Evolutionary conservation across 208 protist species (phyloP), one percentile per base, ranked within the genome.

Genomic region (Acanthamoeba healyi): DNA sequence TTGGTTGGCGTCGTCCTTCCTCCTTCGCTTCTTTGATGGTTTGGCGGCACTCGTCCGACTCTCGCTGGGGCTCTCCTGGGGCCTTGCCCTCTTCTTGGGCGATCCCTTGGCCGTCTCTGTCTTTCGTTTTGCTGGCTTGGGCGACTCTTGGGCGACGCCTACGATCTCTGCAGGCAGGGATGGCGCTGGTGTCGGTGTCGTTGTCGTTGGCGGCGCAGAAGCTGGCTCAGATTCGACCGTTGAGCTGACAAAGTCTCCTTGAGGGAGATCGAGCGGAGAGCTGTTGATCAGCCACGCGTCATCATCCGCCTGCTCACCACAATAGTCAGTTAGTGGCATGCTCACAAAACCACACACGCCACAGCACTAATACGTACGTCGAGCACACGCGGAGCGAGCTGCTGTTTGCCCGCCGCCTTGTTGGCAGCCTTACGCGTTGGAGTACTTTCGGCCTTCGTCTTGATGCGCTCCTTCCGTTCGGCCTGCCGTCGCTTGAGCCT

Each of bases 401-500:
- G 46, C 14, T 38, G 19, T n/a, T 86, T 86, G 77, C 77, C 77
- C 15, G 34, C 46, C 5, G 26, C 77, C 29, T 86, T 38, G 77
- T 58, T 86, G 40, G 7, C 44, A 1, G 44, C 26, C 34, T 86
- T 32, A 17, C 70, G 40, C 40, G 38, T 81, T 32, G 40, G 40
- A 10, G 61, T 81, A 38, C 36, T 81, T 6, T 40, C 70, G 70
- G 34, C 38, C 77, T 86, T 86, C 24, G 29, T 32, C 77, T 58
- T 86, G 40, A 86, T 51, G 29, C 77, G 77, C 44, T 86, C 77
- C 42, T 58, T 51, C 19, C 77, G 40, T 22, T 86, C 77, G n/a
- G 40, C 77, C 44, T 86, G 44, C 10, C 77, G 22, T 12, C 77
- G 77, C 77, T 86, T 86, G 29, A 86, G 46, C 77, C 77, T 51